phyloP scores from a whole-genome alignment of 2,329 filamentous ascomycete species.

The Trichoderma gracile region DNA sequence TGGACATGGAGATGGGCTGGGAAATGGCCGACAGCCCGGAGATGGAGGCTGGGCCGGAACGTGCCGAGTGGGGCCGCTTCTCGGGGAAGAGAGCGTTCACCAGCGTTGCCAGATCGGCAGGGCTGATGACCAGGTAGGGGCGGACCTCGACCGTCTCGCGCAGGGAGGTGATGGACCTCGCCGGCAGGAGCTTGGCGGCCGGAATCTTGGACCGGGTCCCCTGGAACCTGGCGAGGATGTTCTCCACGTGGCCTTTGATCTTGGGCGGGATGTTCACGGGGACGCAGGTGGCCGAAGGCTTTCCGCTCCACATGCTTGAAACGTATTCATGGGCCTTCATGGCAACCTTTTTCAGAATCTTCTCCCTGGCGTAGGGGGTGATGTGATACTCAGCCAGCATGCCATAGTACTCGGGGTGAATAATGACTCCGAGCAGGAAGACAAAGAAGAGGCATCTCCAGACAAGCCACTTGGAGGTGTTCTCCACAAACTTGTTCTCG shows the following conservation, averaged over 20 bases:
- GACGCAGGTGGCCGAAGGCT: conserved; percentile 56
- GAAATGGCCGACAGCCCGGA: conserved; percentile 69
- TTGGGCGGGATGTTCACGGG: conserved; percentile 55
- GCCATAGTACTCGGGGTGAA: conserved; percentile 79
- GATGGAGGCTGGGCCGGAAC: conserved; percentile 66
- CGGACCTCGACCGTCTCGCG: conserved; percentile 77
- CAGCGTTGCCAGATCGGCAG: conserved; percentile 75
- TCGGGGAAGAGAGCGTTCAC: conserved; percentile 84
- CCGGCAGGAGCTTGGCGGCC: conserved; percentile 64
- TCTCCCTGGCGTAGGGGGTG: conserved; percentile 84
- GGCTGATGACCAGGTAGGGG: conserved; percentile 76
- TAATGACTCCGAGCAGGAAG: conserved; percentile 80
- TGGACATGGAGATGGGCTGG: conserved; percentile 63
- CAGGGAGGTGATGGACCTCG: conserved; percentile 70
- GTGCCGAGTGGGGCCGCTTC: conserved; percentile 62
- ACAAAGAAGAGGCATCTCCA: conserved; percentile 90
- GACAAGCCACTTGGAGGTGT: conserved; percentile 79
- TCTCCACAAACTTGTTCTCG: conserved; percentile 68
- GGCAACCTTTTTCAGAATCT: conserved; percentile 75
- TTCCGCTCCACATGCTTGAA: conserved; percentile 72
- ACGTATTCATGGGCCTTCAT: conserved; percentile 78
- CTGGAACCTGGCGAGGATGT: conserved; percentile 66
- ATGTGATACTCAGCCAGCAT: conserved; percentile 90
- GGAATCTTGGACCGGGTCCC: conserved; percentile 51
- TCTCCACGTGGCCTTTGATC: conserved; percentile 69